Evolutionary conservation across 306 rosid genomes (phyloP), one percentile per base, ranked within the genome.

Genomic region (Cajanus cajan): DNA sequence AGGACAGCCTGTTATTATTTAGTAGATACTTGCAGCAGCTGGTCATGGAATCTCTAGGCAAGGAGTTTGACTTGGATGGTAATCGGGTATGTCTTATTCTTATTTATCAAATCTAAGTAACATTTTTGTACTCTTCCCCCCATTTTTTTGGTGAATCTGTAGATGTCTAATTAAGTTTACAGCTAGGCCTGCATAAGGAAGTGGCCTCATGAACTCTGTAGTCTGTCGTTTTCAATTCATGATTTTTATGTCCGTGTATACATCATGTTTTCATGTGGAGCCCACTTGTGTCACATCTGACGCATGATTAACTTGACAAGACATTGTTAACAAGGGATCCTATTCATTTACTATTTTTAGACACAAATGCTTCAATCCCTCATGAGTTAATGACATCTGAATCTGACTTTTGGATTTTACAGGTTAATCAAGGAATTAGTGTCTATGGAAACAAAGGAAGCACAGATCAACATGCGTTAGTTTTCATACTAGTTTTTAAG

Each of bases 11-110:
- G 64, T 72, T 95, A 81, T 85, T 95, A 80, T 93, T 95, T 73
- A 95, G 98, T 83, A 89, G 99, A 65, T 95, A 95, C 89, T 87
- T 95, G 85, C 99, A 95, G 84, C 99, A 95, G 86, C 80, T 95
- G 82, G 99, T 95, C 84, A 95, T 95, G 99, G 99, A 95, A 88
- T 95, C 99, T 68, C 82, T 95, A 74, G 99, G 99, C 80, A 95
- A 95, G 81, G 99, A 95, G 89, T 95, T 90, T 86, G 99, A 95
- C 90, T 92, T 95, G 84, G 94, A 93, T 34, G 99, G 99, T 45
- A 91, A 95, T 86, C 88, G 94, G 94, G 99, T 95, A 91, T 75
- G 81, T 59, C 65, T 21, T 64, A 48, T 71, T 77, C 81, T 50
- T 65, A 18, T 44, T 86, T 45, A 15, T 71, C 43, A 78, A 41